Conservation (phyloP, 495 filamentous ascomycete genomes). For the Aspergillus bridgeri region DNA sequence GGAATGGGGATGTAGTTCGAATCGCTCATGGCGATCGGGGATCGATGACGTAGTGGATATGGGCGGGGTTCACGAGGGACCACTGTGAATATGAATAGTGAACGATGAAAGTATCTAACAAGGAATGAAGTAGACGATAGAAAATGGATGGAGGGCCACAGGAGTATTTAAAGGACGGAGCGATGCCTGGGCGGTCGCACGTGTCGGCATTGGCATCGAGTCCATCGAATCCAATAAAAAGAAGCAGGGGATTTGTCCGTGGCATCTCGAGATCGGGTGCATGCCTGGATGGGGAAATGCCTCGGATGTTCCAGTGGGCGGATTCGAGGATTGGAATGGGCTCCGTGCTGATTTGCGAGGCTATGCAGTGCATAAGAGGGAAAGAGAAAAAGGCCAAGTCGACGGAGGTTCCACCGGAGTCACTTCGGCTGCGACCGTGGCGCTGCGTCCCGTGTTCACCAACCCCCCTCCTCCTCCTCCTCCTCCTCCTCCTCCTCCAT, state of each 20-base stretch:
- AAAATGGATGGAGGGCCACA: no score
- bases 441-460: background rate
- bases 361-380: background rate
- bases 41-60: background rate
- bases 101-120: no score
- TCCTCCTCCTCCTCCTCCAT: no score
- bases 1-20: slow-evolving; percentile 46
- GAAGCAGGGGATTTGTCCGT: no score
- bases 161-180: no score
- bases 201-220: no score
- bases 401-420: background rate
- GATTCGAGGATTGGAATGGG: background rate
- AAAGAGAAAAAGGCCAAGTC: no score
- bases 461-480: no score
- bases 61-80: background rate
- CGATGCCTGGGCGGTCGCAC: no score
- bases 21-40: slow-evolving; percentile 15
- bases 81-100: no score
- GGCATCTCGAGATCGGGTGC: background rate
- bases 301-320: background rate
- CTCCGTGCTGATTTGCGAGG: background rate
- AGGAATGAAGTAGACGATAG: no score
- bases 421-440: background rate
- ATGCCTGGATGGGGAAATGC: background rate
- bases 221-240: no score